Evolutionary conservation across 202 grass and related monocot species (phyloP).

Genomic region (Panicum hallii): DNA sequence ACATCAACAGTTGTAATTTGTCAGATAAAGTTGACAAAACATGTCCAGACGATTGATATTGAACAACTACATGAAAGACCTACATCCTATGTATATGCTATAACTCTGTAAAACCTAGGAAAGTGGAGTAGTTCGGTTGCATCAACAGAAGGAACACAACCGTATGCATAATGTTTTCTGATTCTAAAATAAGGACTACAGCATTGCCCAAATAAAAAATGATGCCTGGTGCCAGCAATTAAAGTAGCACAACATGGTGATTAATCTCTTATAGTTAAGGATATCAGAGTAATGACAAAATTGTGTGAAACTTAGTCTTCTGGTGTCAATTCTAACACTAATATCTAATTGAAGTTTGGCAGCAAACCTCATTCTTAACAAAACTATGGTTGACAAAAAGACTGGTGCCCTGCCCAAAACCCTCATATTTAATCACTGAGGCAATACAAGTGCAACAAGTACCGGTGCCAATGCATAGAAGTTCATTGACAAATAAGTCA

Average conservation of each 20-base stretch:
- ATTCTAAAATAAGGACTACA: slow-evolving; percentile 21
- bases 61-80: background rate
- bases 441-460: slow-evolving; percentile 32
- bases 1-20: slow-evolving; percentile 20
- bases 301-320: slow-evolving; percentile 17
- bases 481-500: slow-evolving; percentile 91
- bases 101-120: slow-evolving; percentile 16
- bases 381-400: background rate
- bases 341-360: slow-evolving; percentile 12
- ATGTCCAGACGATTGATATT: background rate
- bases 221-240: background rate
- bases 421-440: slow-evolving; percentile 8
- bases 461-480: slow-evolving; percentile 83
- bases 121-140: background rate
- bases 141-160: slow-evolving; percentile 9
- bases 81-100: background rate
- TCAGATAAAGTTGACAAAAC: slow-evolving; percentile 35
- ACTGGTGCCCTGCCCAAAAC: background rate
- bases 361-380: slow-evolving; percentile 18
- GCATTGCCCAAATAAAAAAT: slow-evolving; percentile 7
- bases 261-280: background rate
- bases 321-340: slow-evolving; percentile 24
- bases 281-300: background rate
- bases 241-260: slow-evolving; percentile 18
- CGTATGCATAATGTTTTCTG: background rate